phyloP scores from a whole-genome alignment of 2,329 filamentous ascomycete species.

The Penicillium sp. region DNA sequence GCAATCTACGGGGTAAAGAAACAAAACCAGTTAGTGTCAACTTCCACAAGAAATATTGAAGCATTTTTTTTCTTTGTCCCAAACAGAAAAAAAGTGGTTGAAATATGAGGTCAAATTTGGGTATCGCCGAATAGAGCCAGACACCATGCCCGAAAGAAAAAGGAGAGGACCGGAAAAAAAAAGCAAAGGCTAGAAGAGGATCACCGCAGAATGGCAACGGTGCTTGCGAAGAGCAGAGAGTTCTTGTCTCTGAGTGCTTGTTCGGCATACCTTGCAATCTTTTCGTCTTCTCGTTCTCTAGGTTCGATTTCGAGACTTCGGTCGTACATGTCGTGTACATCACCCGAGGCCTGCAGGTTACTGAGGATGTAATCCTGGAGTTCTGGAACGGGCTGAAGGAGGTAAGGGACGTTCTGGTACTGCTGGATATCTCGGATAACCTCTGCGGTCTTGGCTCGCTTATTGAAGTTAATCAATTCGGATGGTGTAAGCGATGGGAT shows the following conservation, averaged over 20 bases:
- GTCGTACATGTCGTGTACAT: conserved; percentile 99
- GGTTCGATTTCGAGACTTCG: conserved; percentile 92
- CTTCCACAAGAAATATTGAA: conserved; percentile 23
- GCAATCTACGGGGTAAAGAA: conserved; percentile 43
- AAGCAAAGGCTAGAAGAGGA: conserved; percentile 17
- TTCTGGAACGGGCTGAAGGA: conserved; percentile 83
- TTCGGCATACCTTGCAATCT: conserved; percentile 86
- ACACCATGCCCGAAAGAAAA: conserved; percentile 19
- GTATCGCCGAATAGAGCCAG: conserved; percentile 33
- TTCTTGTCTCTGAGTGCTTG: conserved; percentile 36
- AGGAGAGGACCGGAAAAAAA: neutral
- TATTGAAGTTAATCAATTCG: conserved; percentile 96
- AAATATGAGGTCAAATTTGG: conserved; percentile 31
- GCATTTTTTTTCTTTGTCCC: conserved; percentile 9
- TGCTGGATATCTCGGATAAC: conserved; percentile 98
- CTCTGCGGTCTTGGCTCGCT: conserved; percentile 95
- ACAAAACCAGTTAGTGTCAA: conserved; percentile 37
- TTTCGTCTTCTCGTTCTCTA: conserved; percentile 95
- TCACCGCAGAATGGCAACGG: conserved; percentile 38
- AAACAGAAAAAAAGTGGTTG: conserved; percentile 9
- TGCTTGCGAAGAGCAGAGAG: conserved; percentile 36
- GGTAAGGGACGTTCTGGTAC: conserved; percentile 97
- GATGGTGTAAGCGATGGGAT: conserved; percentile 97
- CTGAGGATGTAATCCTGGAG: conserved; percentile 95
- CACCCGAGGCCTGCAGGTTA: conserved; percentile 92